Conservation (phyloP, 2,329 filamentous ascomycete genomes). For the Penicillium hesseltinei region DNA sequence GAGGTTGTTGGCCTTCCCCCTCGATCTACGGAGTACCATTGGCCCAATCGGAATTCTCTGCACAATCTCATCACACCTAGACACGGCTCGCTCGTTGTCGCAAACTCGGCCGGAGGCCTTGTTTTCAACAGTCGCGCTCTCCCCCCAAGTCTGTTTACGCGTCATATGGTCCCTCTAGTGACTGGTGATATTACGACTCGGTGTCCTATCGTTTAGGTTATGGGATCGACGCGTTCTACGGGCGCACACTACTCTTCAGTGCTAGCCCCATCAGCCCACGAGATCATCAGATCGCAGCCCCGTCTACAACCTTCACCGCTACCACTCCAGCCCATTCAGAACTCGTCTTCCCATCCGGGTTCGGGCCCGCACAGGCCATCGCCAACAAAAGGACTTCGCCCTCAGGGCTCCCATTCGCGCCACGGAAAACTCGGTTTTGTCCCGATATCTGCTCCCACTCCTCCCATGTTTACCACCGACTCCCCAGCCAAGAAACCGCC, state of each 20-base stretch:
- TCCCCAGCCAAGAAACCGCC: slow-evolving; percentile 49
- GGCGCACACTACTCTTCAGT: slow-evolving; percentile 61
- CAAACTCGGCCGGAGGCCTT: slow-evolving; percentile 11
- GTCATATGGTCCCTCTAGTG: slow-evolving; percentile 26
- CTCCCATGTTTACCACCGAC: slow-evolving; percentile 47
- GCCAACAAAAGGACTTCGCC: slow-evolving; percentile 63
- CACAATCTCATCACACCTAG: slow-evolving; percentile 12
- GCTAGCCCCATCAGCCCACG: slow-evolving; percentile 40
- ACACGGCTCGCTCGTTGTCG: slow-evolving; percentile 14
- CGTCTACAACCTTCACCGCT: slow-evolving; percentile 55
- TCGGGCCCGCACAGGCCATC: slow-evolving; percentile 56
- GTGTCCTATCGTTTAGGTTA: slow-evolving; percentile 21
- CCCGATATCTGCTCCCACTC: slow-evolving; percentile 53
- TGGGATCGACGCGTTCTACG: slow-evolving; percentile 45
- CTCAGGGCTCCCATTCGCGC: slow-evolving; percentile 56
- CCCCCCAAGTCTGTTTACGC: slow-evolving; percentile 22
- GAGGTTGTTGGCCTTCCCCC: slow-evolving; percentile 16
- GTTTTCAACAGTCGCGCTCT: slow-evolving; percentile 11
- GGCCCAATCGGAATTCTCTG: slow-evolving; percentile 17
- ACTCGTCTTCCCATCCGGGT: slow-evolving; percentile 57
- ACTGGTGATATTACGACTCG: slow-evolving; percentile 15
- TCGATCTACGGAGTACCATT: slow-evolving; percentile 11
- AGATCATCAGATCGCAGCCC: slow-evolving; percentile 37
- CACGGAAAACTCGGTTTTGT: slow-evolving; percentile 61
- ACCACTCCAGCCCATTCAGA: slow-evolving; percentile 45